Evolutionary conservation across 1,139 yeast genomes (phyloP), one percentile per base, ranked within the genome.

Genomic region (Keqinozyma sinolaborantium): DNA sequence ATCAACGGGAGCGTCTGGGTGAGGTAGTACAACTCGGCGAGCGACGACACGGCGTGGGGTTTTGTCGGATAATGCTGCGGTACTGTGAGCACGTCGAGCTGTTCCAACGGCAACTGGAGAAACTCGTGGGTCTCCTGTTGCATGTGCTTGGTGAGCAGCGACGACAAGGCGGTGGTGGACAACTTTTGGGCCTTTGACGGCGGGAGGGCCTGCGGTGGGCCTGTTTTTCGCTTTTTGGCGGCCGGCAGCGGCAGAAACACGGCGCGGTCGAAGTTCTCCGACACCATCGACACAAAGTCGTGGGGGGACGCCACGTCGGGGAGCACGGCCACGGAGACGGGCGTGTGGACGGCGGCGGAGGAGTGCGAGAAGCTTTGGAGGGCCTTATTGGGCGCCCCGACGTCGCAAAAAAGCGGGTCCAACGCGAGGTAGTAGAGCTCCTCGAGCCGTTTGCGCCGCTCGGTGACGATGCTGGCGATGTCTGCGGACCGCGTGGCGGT

Each of bases 1-100:
- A 84, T 79, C 29, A 90, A 60, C 0, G 97, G 97, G 28, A 87
- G 65, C 0, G 96, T 83, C 51, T 90, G 96, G 1, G 95, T 85
- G 36, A 86, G 74, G 50, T 86, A 88, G 50, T 83, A 86, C 25
- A 92, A 60, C 50, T 90, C 97, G 0, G 96, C 86, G 39, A 90
- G 64, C 2, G 97, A 83, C 8, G 85, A 62, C 0, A 67, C 74
- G 23, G 51, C 48, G 34, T 66, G 73, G 2, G 68, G 62, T 23
- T 54, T 50, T 0, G 67, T 58, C 2, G 75, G 74, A 39, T 67
- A 69, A 34, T 63, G 64, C 31, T 65, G 73, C 0, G 75, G 74
- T 2, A 67, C 52, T 1, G 71, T 51, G 16, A 69, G 43, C 9
- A 69, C 54, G 30, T 67, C 70, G 32, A 68, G 39, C 9, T 64